phyloP scores from a whole-genome alignment of 176 grass and related monocot species.

The Rhipidocladum racemiflorum region DNA sequence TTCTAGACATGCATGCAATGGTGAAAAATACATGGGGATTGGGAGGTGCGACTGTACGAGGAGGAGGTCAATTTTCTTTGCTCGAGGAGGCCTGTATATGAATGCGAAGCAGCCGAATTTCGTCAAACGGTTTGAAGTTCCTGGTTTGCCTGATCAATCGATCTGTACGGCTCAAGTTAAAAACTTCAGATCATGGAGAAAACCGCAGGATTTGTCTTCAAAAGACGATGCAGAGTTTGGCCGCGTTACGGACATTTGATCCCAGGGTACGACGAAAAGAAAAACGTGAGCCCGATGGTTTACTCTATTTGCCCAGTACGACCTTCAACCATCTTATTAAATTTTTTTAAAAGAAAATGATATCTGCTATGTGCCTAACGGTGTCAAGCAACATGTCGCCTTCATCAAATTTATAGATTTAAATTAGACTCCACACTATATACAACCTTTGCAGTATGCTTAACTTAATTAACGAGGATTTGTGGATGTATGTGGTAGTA shows the following conservation, averaged over 20 bases:
- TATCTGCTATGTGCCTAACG: not conserved
- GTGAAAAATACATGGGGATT: not conserved
- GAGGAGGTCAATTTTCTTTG: constrained; percentile 44
- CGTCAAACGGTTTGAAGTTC: constrained; percentile 25
- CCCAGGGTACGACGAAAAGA: not conserved
- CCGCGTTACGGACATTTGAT: not conserved
- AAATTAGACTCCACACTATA: constrained; percentile 4
- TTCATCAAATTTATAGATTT: not conserved
- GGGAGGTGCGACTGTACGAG: not conserved
- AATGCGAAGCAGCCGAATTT: not conserved
- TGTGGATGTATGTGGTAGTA: not conserved
- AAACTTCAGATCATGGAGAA: not conserved
- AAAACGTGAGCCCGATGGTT: not conserved
- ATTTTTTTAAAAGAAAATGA: not conserved
- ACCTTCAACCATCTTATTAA: too few relatives aligned
- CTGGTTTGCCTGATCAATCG: not conserved
- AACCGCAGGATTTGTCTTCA: not conserved
- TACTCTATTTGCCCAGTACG: not conserved
- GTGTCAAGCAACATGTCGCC: not conserved
- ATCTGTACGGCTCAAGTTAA: not conserved
- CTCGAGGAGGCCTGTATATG: constrained; percentile 38
- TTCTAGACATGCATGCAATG: not conserved
- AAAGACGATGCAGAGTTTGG: constrained; percentile 26
- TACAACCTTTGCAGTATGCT: not conserved
- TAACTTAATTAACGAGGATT: not conserved